Evolutionary conservation across 1,139 yeast species (phyloP), one percentile per base, ranked within the genome.

Genomic region (Yamadazyma membranifaciens): DNA sequence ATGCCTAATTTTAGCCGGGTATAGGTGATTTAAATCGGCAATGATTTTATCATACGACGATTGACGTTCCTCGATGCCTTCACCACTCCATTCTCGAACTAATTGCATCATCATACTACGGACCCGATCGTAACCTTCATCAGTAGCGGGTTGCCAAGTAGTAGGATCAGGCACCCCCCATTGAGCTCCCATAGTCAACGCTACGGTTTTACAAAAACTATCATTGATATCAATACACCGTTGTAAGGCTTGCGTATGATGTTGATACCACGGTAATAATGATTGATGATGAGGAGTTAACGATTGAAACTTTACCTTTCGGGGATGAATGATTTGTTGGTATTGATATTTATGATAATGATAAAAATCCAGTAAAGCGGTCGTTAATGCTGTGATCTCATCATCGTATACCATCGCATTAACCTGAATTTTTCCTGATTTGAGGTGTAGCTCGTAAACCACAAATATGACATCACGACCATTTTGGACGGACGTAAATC

Each of bases 51-150:
- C 24, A 0, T 70, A 72, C 53, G 73, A 78, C 4, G 52, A 48
- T 0, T 57, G 54, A 34, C 95, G 59, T 51, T 87, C 95, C 0
- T 38, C 41, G 1, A 34, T 47, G 0, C 92, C 89, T 24, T 81
- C 83, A 0, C 56, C 57, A 28, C 87, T 75, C 96, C 96, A 88
- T 57, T 88, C 96, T 40, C 96, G 61, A 3, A 75, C 68, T 9
- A 83, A 55, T 52, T 87, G 96, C 31, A 80, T 65, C 45, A 88
- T 56, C 1, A 84, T 68, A 2, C 83, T 70, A 30, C 80, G 59
- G 1, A 83, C 85, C 55, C 84, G 83, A 39, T 81, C 86, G 45
- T 69, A 71, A 45, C 83, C 87, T 4, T 61, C 48, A 12, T 52
- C 47, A 2, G 67, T 59, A 13, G 80, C 68, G 1, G 59, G 59